These are phyloP conservation scores for Mantamonas sphyraenae DNA, from an alignment of 78 protist genomes.

Conservation along the genomic window DNA sequence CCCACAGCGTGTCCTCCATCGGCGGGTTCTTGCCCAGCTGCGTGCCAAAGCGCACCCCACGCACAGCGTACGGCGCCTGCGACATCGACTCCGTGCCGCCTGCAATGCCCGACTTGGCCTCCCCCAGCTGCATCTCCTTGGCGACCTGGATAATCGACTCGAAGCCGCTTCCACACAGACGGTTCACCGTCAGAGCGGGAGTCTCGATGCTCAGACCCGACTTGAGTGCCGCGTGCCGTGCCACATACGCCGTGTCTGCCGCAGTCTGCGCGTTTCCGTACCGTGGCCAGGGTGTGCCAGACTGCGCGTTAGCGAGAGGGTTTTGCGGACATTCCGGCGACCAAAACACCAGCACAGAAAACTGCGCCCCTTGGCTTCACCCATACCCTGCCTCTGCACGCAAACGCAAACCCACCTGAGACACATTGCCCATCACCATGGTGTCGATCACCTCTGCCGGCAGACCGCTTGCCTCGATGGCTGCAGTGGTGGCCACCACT, in stretches of 20 bases:
- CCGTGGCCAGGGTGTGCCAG: too few relatives aligned
- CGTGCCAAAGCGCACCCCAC: conserved; percentile 44
- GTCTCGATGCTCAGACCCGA: conserved; percentile 16
- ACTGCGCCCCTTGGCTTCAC: too few relatives aligned
- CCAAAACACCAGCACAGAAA: too few relatives aligned
- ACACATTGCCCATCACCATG: conserved; percentile 43
- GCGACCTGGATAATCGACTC: conserved; percentile 37
- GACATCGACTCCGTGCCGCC: conserved; percentile 57
- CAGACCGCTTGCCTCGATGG: conserved; percentile 7
- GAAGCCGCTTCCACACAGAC: conserved; percentile 72
- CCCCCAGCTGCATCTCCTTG: conserved; percentile 43
- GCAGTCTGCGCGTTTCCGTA: conserved; percentile 40
- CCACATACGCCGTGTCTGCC: conserved; percentile 44
- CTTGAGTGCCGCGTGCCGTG: conserved; percentile 49
- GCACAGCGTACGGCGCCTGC: conserved; percentile 41
- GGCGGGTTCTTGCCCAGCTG: conserved; percentile 25
- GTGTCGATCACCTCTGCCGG: conserved; percentile 15
- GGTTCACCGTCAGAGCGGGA: conserved; percentile 52
- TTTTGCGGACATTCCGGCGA: too few relatives aligned
- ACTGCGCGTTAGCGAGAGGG: too few relatives aligned
- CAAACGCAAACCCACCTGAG: too few relatives aligned
- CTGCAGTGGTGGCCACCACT: conserved; percentile 30
- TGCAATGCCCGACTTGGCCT: conserved; percentile 27
- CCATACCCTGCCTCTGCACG: too few relatives aligned
- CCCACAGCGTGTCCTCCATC: conserved; percentile 55